Base-by-base conservation (phyloP, 768 basidiomycete genomes). In the Mycena galericulata region DNA sequence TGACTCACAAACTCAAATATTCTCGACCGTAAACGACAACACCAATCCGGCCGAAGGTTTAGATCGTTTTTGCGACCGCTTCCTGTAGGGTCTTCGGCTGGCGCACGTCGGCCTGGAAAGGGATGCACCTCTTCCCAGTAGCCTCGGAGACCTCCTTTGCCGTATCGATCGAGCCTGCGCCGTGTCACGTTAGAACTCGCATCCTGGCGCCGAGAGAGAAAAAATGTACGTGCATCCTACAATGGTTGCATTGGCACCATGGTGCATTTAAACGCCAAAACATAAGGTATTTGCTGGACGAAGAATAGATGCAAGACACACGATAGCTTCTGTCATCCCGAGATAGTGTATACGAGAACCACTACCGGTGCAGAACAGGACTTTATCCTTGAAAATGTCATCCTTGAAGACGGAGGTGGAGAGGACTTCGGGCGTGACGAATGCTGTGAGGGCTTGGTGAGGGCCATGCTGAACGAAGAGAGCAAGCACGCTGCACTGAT, bases 291-390 rank as follows among this genome's bases (percentile, higher is more conserved):
- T 15, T 14, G 20, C 29, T 11, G 36, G 26, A 59, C 30, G 55
- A 18, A 45, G 15, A 54, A 20, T 36, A 22, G n/a, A n/a, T n/a
- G n/a, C 4, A 26, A 32, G 45, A 79, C 89, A 53, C 78, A 96
- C 94, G 75, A 97, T 83, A 24, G 90, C 87, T 75, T 94, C 89
- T 38, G 92, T 93, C 92, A 97, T 96, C 54, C 82, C 88, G 72
- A 91, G 91, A n/a, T n/a, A n/a, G 82, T 96, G 95, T 80, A 99
- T 98, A 18, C 97, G 97, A 66, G 94, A 94, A 2, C 93, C 93
- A 20, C 95, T 96, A 40, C 96, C 96, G 0, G 96, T 97, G 80
- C 92, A 95, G 80, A 95, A 93, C 5, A 94, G 82, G 24, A 97
- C 94, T 77, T 97, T 98, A 67, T 93, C 95, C 69, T 90, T 89